phyloP scores from a whole-genome alignment of 768 basidiomycete species.

The Amanita exitialis region DNA sequence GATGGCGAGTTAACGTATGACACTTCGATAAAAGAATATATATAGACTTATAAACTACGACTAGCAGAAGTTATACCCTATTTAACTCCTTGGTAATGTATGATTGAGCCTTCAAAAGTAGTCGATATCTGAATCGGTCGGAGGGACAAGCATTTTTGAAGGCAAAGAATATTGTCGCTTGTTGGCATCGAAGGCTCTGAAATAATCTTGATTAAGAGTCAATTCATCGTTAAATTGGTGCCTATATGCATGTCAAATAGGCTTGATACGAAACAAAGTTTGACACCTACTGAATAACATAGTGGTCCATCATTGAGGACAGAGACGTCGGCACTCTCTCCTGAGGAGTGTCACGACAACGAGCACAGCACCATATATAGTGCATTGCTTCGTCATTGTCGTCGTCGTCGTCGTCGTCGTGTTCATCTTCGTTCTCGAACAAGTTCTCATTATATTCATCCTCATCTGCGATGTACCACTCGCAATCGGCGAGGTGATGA shows the following conservation, averaged over 20 bases:
- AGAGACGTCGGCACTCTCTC: slow-evolving; percentile 22
- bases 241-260: not conserved
- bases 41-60: not conserved
- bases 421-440: not conserved
- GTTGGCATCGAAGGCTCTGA: slow-evolving; percentile 15
- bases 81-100: not conserved
- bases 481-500: not conserved
- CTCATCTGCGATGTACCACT: slow-evolving; percentile 4
- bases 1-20: no score
- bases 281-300: slow-evolving; percentile 13
- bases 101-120: not conserved
- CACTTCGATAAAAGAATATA: not conserved
- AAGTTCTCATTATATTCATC: not conserved
- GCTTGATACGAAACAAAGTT: not conserved
- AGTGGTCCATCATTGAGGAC: slow-evolving; percentile 21
- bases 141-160: not conserved
- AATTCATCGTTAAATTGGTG: slow-evolving; percentile 5
- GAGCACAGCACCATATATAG: slow-evolving; percentile 22
- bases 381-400: slow-evolving; percentile 1
- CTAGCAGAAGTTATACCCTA: not conserved
- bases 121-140: not conserved
- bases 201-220: slow-evolving; percentile 19
- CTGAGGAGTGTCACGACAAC: slow-evolving; percentile 28
- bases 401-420: not conserved
- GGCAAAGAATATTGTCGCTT: slow-evolving; percentile 2